A percentile compares a stretch with the other conserved stretches of the same genome.
These are phyloP conservation scores for Artemisia argyi DNA, from an alignment of 129 eudicot genomes.

Conservation along the genomic window DNA sequence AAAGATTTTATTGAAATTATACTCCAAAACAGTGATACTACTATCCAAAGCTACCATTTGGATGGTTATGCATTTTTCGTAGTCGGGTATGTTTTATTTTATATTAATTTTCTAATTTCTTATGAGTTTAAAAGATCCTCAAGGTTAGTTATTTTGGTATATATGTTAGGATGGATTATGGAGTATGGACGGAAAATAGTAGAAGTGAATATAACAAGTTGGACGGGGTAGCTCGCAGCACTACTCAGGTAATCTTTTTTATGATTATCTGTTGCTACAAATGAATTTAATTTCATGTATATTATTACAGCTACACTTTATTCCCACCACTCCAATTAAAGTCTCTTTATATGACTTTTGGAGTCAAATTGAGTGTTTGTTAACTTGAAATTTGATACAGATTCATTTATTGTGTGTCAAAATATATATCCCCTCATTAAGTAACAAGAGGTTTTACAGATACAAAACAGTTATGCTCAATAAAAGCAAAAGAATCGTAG, in stretches of 20 bases:
- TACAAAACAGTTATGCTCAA: not conserved
- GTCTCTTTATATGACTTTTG: conserved; percentile 14
- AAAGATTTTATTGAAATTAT: conserved; percentile 86
- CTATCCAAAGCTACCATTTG: conserved; percentile 84
- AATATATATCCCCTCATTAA: not conserved
- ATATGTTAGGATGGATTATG: conserved; percentile 78
- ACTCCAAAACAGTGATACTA: conserved; percentile 78
- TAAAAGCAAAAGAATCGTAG: not conserved
- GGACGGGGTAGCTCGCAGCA: conserved; percentile 95
- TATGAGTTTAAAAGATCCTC: not conserved
- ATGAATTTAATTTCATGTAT: not conserved
- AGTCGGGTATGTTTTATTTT: conserved; percentile 67
- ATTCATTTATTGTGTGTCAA: not conserved
- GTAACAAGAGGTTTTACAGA: not conserved
- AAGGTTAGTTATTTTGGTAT: not conserved
- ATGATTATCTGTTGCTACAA: not conserved
- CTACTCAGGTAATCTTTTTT: conserved; percentile 68
- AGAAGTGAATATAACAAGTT: conserved; percentile 83
- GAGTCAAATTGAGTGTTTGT: conserved; percentile 12
- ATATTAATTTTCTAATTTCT: not conserved
- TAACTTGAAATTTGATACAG: not conserved
- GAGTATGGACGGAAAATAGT: conserved; percentile 92
- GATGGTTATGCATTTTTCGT: conserved; percentile 97
- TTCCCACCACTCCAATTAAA: too few relatives aligned
- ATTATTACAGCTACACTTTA: not conserved